Base-by-base conservation (phyloP, 2,329 filamentous ascomycete genomes). In the Bipolaris bicolor region DNA sequence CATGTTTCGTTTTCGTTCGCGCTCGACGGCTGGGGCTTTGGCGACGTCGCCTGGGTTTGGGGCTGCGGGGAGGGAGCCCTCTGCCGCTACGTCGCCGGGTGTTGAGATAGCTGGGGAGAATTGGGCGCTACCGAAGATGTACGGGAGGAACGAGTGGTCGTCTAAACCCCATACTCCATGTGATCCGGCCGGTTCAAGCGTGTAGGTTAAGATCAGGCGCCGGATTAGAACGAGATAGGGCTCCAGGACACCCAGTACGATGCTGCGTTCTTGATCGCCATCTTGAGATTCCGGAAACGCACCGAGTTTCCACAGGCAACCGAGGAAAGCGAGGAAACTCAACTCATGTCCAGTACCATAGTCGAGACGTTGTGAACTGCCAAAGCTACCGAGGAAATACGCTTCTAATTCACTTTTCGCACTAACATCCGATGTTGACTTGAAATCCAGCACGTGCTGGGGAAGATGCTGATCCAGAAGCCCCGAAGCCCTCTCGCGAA, bases 81-180 rank as follows among this genome's bases (percentile, higher is more conserved):
- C 92, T 1, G 86, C 82, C 0, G 91, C 91, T 68, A 91, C 90
- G 4, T 80, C 75, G 16, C 70, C 68, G 1, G 80, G 75, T 0
- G 81, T 79, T 1, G 57, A 61, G 62, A 97, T 90, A 1, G 93
- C 85, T 0, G 92, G 89, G 9, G 89, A 89, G 39, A 96, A 82
- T 73, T 99, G 95, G 0, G 95, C 93, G 2, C 93, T 97, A 31
- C 95, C 95, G 63, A 98, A 93, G 55, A 99, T 91, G 76, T 98
- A 99, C 0, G 95, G 90, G 24, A 95, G 77, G 75, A 99, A 98
- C 7, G 88, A 93, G 77, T 99, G 94, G 75, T 99, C 95, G 73
- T 99, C 95, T n/a, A 99, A 83, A 18, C 95, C 95, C 95, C 95
- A 99, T 18, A 99, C 95, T 3, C 95, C 95, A 73, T 98, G 95